Percentiles rank a stretch among this genome's conserved stretches.
phyloP scores from a whole-genome alignment of 805 yeast species.

The Metschnikowia hibisci region DNA sequence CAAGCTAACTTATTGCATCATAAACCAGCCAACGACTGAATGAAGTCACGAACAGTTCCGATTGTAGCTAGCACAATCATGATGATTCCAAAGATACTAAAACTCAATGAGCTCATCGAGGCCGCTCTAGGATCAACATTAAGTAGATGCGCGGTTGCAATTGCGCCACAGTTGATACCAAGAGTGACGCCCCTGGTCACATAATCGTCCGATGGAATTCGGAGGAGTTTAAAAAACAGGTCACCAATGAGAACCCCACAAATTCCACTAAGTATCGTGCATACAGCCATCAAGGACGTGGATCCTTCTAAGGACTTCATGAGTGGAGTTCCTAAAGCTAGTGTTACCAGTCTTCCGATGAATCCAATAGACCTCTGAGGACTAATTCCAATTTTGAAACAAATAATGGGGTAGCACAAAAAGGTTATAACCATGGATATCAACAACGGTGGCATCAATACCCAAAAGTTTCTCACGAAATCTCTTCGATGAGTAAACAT shows the following conservation, averaged over 20 bases:
- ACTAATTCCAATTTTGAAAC: slow-evolving; percentile 62
- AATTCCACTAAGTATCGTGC: slow-evolving; percentile 74
- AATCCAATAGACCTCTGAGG: slow-evolving; percentile 63
- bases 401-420: slow-evolving; percentile 66
- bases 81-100: slow-evolving; percentile 66
- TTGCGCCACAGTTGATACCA: slow-evolving; percentile 79
- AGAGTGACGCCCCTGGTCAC: slow-evolving; percentile 73
- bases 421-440: slow-evolving; percentile 54
- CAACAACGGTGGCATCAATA: slow-evolving; percentile 57
- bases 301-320: slow-evolving; percentile 66
- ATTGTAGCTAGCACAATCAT: slow-evolving; percentile 70
- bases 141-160: slow-evolving; percentile 72
- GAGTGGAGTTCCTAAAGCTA: slow-evolving; percentile 76
- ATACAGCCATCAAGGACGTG: slow-evolving; percentile 68
- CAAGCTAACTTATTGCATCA: not conserved
- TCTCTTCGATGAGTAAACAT: slow-evolving; percentile 73
- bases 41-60: slow-evolving; percentile 33
- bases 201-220: slow-evolving; percentile 59
- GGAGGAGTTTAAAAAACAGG: slow-evolving; percentile 42
- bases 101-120: slow-evolving; percentile 68
- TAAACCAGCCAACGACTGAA: slow-evolving; percentile 46
- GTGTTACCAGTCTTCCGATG: slow-evolving; percentile 73
- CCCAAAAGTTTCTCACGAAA: slow-evolving; percentile 53
- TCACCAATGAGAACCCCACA: slow-evolving; percentile 69
- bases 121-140: slow-evolving; percentile 75